These are phyloP conservation scores for Durusdinium trenchii DNA, from an alignment of 73 alveolate genomes.

Conservation along the genomic window DNA sequence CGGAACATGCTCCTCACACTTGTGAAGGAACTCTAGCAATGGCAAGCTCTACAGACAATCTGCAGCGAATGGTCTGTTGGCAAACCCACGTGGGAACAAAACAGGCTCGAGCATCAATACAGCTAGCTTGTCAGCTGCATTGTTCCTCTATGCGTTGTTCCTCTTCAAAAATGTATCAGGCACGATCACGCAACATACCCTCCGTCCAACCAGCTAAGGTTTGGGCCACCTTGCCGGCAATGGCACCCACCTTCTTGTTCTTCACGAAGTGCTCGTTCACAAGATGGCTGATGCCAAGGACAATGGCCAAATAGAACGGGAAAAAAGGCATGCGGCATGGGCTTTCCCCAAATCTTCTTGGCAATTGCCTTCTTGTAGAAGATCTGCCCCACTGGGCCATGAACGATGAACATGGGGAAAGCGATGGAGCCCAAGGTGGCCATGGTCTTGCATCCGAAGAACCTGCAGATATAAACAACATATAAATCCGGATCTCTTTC, in stretches of 20 bases:
- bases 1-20: too few relatives aligned
- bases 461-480: slow-evolving; percentile 34
- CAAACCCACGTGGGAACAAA: too few relatives aligned
- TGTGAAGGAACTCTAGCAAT: too few relatives aligned
- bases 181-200: slow-evolving; percentile 72
- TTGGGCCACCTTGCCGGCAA: slow-evolving; percentile 83
- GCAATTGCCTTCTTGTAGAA: slow-evolving; percentile 90
- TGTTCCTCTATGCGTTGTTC: too few relatives aligned
- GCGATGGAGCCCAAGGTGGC: slow-evolving; percentile 84
- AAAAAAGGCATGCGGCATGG: slow-evolving; percentile 55
- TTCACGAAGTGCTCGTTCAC: slow-evolving; percentile 73
- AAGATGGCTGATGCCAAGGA: slow-evolving; percentile 74
- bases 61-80: too few relatives aligned
- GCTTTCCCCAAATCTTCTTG: slow-evolving; percentile 70
- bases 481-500: too few relatives aligned
- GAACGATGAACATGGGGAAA: slow-evolving; percentile 94
- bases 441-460: slow-evolving; percentile 85
- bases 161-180: too few relatives aligned
- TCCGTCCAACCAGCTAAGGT: slow-evolving; percentile 77
- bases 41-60: too few relatives aligned
- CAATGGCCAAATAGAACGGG: slow-evolving; percentile 67
- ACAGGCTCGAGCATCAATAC: too few relatives aligned
- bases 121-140: too few relatives aligned
- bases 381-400: slow-evolving; percentile 89
- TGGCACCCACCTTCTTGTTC: slow-evolving; percentile 75